Conservation (phyloP, 495 filamentous ascomycete species). For the Penicillium desertorum region DNA sequence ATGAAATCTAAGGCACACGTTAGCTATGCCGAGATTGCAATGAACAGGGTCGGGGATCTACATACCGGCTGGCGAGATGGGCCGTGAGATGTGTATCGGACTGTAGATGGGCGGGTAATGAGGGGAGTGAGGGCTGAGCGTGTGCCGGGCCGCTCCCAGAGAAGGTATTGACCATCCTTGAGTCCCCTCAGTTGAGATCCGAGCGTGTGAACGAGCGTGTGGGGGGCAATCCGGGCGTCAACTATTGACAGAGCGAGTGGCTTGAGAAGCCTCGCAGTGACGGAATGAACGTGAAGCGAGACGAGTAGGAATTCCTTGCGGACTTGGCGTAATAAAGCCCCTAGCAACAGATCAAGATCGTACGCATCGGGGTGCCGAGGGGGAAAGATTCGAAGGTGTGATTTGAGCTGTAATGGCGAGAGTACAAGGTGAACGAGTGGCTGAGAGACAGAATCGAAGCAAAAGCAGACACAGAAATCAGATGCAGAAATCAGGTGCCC, state of each 20-base stretch:
- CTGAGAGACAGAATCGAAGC: not conserved
- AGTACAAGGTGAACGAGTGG: slow-evolving; percentile 8
- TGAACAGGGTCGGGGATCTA: not conserved
- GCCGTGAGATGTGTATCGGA: slow-evolving; percentile 95
- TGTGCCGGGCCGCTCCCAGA: slow-evolving; percentile 56
- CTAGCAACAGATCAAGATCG: slow-evolving; percentile 21
- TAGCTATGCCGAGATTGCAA: slow-evolving; percentile 14
- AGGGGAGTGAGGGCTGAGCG: slow-evolving; percentile 84
- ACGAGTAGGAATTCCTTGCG: slow-evolving; percentile 33
- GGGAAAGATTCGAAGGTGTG: not conserved
- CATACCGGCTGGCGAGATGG: slow-evolving; percentile 83
- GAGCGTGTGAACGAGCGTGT: slow-evolving; percentile 22
- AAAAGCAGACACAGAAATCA: slow-evolving; percentile 6
- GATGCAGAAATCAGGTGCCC: not conserved
- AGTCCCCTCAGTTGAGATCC: slow-evolving; percentile 23
- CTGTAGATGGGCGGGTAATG: slow-evolving; percentile 86
- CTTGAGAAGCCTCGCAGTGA: slow-evolving; percentile 8
- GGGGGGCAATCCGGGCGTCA: slow-evolving; percentile 13
- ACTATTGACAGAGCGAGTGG: slow-evolving; percentile 8
- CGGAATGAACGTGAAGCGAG: slow-evolving; percentile 27
- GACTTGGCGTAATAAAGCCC: slow-evolving; percentile 24
- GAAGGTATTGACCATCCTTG: slow-evolving; percentile 41
- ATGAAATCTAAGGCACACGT: slow-evolving; percentile 62
- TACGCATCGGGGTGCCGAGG: slow-evolving; percentile 6
- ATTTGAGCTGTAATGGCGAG: not conserved